Percentiles rank a stretch among this genome's conserved stretches.
phyloP scores from a whole-genome alignment of 2,329 filamentous ascomycete genomes.

The Calonectria pseudoturangicola region DNA sequence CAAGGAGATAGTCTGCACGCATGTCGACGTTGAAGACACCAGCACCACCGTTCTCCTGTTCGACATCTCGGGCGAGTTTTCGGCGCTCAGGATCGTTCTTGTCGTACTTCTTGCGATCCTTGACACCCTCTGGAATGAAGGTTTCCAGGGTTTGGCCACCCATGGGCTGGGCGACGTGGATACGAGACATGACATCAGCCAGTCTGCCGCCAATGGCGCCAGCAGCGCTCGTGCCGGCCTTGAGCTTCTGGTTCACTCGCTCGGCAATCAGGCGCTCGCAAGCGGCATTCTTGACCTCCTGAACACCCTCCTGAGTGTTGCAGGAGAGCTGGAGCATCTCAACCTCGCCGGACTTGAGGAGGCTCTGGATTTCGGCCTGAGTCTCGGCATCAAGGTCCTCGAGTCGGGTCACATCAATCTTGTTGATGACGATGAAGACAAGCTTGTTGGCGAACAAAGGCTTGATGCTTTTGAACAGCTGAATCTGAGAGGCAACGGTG shows the following conservation, averaged over 20 bases:
- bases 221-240: constrained; percentile 87
- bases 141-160: constrained; percentile 86
- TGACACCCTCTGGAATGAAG: constrained; percentile 90
- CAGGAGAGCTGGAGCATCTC: constrained; percentile 96
- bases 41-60: constrained; percentile 93
- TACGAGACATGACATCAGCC: constrained; percentile 92
- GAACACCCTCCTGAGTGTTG: constrained; percentile 95
- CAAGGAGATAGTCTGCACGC: constrained; percentile 90
- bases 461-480: constrained; percentile 97
- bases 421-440: constrained; percentile 98
- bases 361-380: constrained; percentile 84
- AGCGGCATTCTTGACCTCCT: constrained; percentile 94
- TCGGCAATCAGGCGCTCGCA: constrained; percentile 96
- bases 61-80: constrained; percentile 88
- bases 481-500: constrained; percentile 92
- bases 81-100: constrained; percentile 90
- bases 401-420: constrained; percentile 93
- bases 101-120: constrained; percentile 90
- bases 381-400: constrained; percentile 89
- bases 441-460: constrained; percentile 98
- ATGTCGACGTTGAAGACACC: constrained; percentile 98
- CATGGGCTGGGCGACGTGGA: constrained; percentile 97
- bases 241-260: constrained; percentile 95
- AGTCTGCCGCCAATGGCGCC: constrained; percentile 87
- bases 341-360: constrained; percentile 91